Evolutionary conservation across 768 basidiomycete species (phyloP), one percentile per base, ranked within the genome.

Genomic region (Sutorius australiensis): DNA sequence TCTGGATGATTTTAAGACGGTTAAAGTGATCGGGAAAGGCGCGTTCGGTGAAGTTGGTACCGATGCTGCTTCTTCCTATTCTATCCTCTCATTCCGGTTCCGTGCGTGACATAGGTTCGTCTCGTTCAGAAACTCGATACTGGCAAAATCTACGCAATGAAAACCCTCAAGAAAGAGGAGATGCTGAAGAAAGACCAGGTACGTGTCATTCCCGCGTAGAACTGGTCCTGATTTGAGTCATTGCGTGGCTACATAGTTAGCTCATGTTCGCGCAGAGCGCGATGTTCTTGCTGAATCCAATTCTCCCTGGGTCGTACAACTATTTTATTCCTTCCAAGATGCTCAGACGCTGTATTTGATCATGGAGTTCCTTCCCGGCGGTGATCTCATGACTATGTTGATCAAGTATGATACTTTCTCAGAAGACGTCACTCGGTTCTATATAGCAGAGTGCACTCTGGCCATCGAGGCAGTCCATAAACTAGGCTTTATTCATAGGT

Each of bases 181-280:
- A 99, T 98, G 97, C 81, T 99, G 71, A 95, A 98, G 73, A 97
- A 97, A 70, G 97, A 99, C 66, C 95, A 99, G 78, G 95, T 89
- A 54, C 43, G 81, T 47, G 16, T 3, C 50, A 32, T 49, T 39
- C 46, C 19, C 27, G 12, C 44, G 14, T 27, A 31, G 39, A 13
- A 33, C n/a, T 24, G 32, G 36, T 30, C 57, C 40, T 45, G 48
- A 16, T 42, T 40, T 57, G 43, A 66, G 28, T 21, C 28, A 12
- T 32, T 49, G 19, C 17, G 38, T 0, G 31, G 6, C 17, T 21
- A 24, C 41, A 39, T 60, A 98, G 95, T 80, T 98, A 44, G 95
- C 97, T 13, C 97, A 99, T 70, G 95, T 99, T 49, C 86, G 95
- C 65, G 95, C 97, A 19, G 95, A 98, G 72, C 86, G 95, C 59